Evolutionary conservation across 441 rosid genomes (phyloP), one percentile per base, ranked within the genome.

Genomic region (Erysimum cheiri): DNA sequence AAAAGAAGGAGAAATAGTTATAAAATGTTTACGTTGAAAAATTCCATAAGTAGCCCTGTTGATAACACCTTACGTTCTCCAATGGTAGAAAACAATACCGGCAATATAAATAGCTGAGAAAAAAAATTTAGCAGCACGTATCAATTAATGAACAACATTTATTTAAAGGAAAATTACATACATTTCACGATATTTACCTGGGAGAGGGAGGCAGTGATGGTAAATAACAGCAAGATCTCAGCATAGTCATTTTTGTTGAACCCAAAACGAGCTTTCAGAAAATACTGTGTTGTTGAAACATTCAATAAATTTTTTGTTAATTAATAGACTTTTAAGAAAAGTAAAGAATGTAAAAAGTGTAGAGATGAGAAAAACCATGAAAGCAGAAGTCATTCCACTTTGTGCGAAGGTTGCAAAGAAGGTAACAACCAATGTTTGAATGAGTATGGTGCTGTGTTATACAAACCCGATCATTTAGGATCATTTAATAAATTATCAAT

Each of bases 241-340:
- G 98, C 96, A 68, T 83, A 90, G 72, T 93, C 85, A 70, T 85
- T 80, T 80, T 93, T 93, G 80, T 60, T 77, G 78, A 85, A 93
- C 67, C 86, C 92, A 69, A 93, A 93, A 32, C 89, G 92, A 2
- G 94, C 90, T 88, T 90, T 93, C 59, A 87, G 68, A 81, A 70
- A 93, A 80, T 76, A 93, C 97, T 93, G 87, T 79, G 80, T 55
- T 8, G 36, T 31, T 11, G 7, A 50, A 35, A 22, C 5, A 56
- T 0, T 6, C 6, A 47, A 44, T 33, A 36, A 2, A 56, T 57
- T 28, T 39, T 49, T 3, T 36, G 36, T 2, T 6, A 37, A 2
- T 9, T 19, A 6, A 47, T 47, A 37, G 1, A 36, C 11, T 15
- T 26, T 13, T 33, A 37, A 15, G 19, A 26, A 15, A 40, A 40